Base-by-base conservation (phyloP, 345 rosid species). In the Eutrema heterophyllum region DNA sequence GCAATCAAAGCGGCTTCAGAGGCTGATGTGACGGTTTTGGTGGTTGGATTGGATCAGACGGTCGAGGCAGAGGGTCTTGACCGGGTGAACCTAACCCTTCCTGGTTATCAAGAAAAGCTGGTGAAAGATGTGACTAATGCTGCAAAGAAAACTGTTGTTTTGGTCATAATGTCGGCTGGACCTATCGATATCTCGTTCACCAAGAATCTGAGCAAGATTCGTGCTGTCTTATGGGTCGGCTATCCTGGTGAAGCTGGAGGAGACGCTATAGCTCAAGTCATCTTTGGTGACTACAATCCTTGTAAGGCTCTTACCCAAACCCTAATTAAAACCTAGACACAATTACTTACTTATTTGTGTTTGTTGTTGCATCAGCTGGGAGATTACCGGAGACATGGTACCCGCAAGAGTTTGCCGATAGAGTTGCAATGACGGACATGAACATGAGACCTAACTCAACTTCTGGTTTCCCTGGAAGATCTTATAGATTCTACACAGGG, bases 221-320 rank as follows among this genome's bases (percentile, higher is more conserved):
- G 62, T 0, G 78, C 81, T 15, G 82, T 87, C 33, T 32, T 87
- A 30, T 89, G 96, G 92, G 96, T 81, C 8, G 92, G 92, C 26
- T 85, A 84, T 39, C 95, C 97, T 7, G 97, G 92, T 53, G 81
- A 88, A 39, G 85, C 84, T 59, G 97, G 97, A 5, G 93, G 91
- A 2, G 78, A 1, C 0, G 97, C 88, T 52, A 85, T 91, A 18
- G 91, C 90, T 12, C 93, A 89, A 64, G 79, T 84, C 67, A 73
- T 89, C 29, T 89, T 81, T 26, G 93, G 96, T 29, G 64, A 80
- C 13, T 74, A 87, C 51, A 89, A 85, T 69, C 96, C 96, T 2
- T 85, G 89, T 88, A 74, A 66, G 51, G 45, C 50, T 64, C 32
- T 49, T 12, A 40, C 29, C 21, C 49, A 16, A 73, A 32, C 40